Conservation (phyloP, 1,284 basidiomycete species). For the Schizophyllum commune region DNA sequence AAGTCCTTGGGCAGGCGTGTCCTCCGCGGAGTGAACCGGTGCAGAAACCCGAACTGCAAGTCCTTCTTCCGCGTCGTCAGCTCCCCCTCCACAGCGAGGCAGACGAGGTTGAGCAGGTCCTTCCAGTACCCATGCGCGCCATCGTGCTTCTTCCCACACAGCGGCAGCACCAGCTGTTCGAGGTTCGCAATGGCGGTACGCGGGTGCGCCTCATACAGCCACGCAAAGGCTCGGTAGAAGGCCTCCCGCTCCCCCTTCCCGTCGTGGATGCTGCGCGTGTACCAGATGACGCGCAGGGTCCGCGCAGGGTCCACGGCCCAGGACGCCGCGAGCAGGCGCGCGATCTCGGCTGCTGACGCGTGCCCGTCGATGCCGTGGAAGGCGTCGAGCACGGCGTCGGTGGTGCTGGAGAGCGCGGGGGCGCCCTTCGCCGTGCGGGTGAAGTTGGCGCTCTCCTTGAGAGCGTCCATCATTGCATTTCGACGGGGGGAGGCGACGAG, state of each 20-base stretch:
- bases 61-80: conserved; percentile 18
- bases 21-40: too few species aligned
- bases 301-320: conserved; percentile 46
- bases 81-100: conserved; percentile 42
- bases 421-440: conserved; percentile 40
- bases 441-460: conserved; percentile 30
- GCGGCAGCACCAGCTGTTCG: conserved; percentile 37
- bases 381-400: conserved; percentile 42
- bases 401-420: conserved; percentile 39
- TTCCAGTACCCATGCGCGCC: conserved; percentile 60
- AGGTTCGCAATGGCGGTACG: conserved; percentile 56
- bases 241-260: conserved; percentile 46
- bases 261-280: conserved; percentile 52
- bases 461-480: conserved; percentile 47
- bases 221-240: conserved; percentile 56
- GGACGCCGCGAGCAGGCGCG: conserved; percentile 19
- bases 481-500: conserved; percentile 15
- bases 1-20: conserved; percentile 12
- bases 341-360: conserved; percentile 11
- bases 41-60: too few species aligned
- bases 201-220: conserved; percentile 57
- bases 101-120: conserved; percentile 56
- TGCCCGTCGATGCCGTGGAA: conserved; percentile 31
- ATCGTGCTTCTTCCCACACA: conserved; percentile 28
- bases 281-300: conserved; percentile 56